A percentile compares a stretch with the other conserved stretches of the same genome.
Evolutionary conservation across 2,329 filamentous ascomycete genomes (phyloP).

Genomic region (Fusarium pilosicola): DNA sequence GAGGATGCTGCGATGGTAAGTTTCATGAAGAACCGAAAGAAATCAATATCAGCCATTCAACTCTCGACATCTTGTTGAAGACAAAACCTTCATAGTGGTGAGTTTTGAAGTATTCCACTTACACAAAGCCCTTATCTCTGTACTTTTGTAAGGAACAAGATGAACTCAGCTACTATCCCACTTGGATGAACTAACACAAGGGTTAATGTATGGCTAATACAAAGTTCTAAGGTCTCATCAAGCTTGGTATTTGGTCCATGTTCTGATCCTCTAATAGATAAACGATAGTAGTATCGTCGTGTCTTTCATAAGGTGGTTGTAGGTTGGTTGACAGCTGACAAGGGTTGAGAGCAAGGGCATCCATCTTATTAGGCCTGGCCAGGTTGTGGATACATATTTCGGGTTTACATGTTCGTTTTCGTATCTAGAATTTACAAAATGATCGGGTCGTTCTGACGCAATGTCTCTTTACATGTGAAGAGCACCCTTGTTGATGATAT

Average conservation of each 20-base stretch:
- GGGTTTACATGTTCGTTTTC: conserved; percentile 17
- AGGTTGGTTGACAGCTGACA: not conserved
- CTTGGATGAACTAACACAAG: too few species aligned
- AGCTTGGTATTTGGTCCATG: not conserved
- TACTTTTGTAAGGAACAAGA: not conserved
- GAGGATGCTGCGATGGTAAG: not conserved
- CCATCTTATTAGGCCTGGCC: not conserved
- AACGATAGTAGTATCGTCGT: not conserved
- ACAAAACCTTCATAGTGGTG: not conserved
- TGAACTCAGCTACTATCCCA: not conserved
- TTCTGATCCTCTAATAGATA: not conserved
- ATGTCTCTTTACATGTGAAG: conserved; percentile 19
- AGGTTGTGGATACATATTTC: conserved; percentile 3
- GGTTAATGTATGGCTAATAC: too few species aligned
- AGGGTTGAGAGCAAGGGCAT: conserved; percentile 6
- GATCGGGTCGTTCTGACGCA: not conserved
- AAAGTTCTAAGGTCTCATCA: not conserved
- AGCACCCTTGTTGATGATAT: not conserved
- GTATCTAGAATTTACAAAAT: not conserved
- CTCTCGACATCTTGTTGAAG: not conserved
- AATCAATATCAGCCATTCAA: not conserved
- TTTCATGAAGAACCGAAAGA: not conserved
- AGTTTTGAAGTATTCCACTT: not conserved
- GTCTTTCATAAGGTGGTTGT: not conserved
- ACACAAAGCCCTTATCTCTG: not conserved